phyloP scores from a whole-genome alignment of 345 rosid genomes.

The Eucalyptus fibrosa region DNA sequence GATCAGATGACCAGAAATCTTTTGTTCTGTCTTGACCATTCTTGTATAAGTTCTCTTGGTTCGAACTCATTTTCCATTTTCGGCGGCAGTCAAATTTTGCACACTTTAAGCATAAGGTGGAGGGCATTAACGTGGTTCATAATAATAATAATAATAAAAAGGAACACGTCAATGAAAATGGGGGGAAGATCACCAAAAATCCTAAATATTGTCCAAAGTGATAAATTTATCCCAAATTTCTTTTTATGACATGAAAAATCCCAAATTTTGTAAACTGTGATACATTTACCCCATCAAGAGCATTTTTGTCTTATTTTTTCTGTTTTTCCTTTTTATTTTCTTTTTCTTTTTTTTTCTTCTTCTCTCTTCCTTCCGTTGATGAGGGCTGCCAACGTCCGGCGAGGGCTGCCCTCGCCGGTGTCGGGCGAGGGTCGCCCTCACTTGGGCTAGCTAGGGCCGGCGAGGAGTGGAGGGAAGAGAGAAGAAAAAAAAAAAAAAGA shows the following conservation, averaged over 20 bases:
- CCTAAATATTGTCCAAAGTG: accelerated
- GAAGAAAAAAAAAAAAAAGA: too few species aligned
- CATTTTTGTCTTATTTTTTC: too few species aligned
- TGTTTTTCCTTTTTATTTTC: too few species aligned
- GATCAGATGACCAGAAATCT: not conserved
- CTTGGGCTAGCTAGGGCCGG: too few species aligned
- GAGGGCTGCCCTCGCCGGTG: accelerated
- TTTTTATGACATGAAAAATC: too few species aligned
- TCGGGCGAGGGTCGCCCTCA: too few species aligned
- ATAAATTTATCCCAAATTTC: accelerated
- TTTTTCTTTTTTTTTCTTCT: too few species aligned
- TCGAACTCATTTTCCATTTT: not conserved
- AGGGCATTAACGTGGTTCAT: not conserved
- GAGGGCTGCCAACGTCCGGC: too few species aligned
- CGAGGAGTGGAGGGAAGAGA: too few species aligned
- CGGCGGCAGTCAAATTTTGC: not conserved
- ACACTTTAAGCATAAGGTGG: not conserved
- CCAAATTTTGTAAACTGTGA: accelerated
- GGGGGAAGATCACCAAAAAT: not conserved
- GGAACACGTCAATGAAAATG: not conserved
- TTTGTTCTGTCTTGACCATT: not conserved
- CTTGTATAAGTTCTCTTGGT: not conserved
- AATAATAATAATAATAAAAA: not conserved
- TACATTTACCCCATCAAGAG: accelerated
- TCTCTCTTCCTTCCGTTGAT: too few species aligned